Percentiles rank a stretch among this genome's conserved stretches.
Evolutionary conservation across 78 protist species (phyloP).

Genomic region (Creolimax fragrantissima): DNA sequence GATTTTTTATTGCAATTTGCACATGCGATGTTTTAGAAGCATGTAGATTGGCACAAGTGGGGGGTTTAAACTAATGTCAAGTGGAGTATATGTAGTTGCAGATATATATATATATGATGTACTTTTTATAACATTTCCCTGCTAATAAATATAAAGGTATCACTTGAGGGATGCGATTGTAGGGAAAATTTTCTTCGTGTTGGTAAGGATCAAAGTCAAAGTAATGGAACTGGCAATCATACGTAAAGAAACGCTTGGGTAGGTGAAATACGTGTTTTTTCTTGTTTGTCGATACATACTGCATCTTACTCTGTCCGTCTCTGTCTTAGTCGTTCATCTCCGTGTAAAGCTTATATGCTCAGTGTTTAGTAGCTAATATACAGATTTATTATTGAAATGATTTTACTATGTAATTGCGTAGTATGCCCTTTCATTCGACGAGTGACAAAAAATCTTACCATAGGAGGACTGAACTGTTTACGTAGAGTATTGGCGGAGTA

Average conservation of each 20-base stretch:
- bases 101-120: no score
- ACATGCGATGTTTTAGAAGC: no score
- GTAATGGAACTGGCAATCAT: conserved; percentile 40
- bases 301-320: background rate
- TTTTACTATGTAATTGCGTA: no score
- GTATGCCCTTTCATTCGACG: no score
- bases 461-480: no score
- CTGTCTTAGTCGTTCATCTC: background rate
- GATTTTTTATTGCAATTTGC: no score
- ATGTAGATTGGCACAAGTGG: no score
- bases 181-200: conserved; percentile 82
- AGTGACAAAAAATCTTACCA: no score
- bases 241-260: conserved; percentile 5
- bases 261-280: background rate
- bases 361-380: background rate
- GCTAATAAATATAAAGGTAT: conserved; percentile 28
- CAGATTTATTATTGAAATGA: background rate
- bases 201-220: conserved; percentile 72
- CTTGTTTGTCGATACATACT: background rate
- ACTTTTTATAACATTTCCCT: no score
- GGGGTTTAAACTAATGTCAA: no score
- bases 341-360: background rate
- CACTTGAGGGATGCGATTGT: conserved; percentile 79
- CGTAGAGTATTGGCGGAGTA: no score
- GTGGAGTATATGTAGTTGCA: no score